Base-by-base conservation (phyloP, 805 yeast species). In the Saccharomycopsis fibuligera region DNA sequence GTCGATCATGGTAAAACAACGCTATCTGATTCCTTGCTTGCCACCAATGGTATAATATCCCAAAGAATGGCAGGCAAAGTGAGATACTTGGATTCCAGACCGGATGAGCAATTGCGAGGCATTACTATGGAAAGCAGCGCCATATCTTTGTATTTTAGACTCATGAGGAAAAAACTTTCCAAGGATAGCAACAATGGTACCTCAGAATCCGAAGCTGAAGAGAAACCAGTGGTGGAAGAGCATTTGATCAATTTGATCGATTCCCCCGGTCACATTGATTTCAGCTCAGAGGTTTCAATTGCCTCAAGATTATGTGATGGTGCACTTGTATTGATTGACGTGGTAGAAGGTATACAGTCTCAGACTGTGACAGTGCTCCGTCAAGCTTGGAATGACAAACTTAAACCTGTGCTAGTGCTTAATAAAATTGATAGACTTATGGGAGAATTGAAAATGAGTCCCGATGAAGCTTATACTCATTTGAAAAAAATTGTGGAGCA, bases 1-100 rank as follows among this genome's bases (percentile, higher is more conserved):
- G 99, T 93, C 22, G 99, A 93, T 64, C 99, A 93, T 62, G 99
- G 99, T 24, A 93, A 93, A 67, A 93, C 99, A 0, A 87, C 98
- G 1, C 70, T 93, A 29, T 85, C 96, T 39, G 99, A 93, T 64
- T 85, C 96, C 8, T 68, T 93, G 42, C 68, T 93, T 35, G 98
- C 99, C 23, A 84, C 96, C 33, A 93, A 95, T 66, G 99, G 99
- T 44, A 89, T 93, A 62, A 89, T 93, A 40, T 91, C 99, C 0
- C 96, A 85, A 57, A 74, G 91, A 60, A 74, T 90, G 77, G 99
- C 97, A 1, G 99, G 99, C 29, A 90, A 89, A 61, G 89, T 93
- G 45, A 71, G 99, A 53, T 93, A 84, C 60, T 69, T 93, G 46
- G 99, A 93, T 61, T 84, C 97, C 0, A 70, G 99, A 58, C 93